Evolutionary conservation across 1,284 basidiomycete species (phyloP), one percentile per base, ranked within the genome.

Genomic region (Tilletia setariae): DNA sequence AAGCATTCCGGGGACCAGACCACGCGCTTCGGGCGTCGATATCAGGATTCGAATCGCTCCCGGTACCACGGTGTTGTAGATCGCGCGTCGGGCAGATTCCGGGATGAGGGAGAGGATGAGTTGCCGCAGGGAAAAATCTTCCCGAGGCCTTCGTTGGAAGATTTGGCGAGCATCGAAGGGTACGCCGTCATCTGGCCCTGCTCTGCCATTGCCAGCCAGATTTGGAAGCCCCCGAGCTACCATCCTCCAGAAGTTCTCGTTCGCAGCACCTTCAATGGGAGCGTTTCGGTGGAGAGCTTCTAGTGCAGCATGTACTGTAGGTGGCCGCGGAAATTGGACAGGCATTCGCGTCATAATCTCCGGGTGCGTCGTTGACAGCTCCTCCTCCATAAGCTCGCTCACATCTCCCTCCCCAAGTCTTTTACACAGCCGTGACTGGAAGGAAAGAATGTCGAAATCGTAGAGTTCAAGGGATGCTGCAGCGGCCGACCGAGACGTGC

Each of bases 201-300:
- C 51, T 23, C 35, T 40, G 35, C 4, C 4, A 11, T 25, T 23
- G 21, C n/a, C 51, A 23, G 21, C 51, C n/a, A 28, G 23, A 25
- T 53, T 53, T 28, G 51, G 51, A 25, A 53, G 8, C 2, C 6
- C 51, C 28, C 51, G n/a, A 13, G 21, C 11, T 11, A 25, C 51
- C 51, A 53, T 53, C 51, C 21, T 21, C 51, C 51, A 53, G 51
- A 53, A 53, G 51, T 53, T 53, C 21, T 3, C 51, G 51, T 53
- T 53, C 11, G 51, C 51, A 19, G 13, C 21, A 2, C 51, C 51
- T 25, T 53, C 21, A 13, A 21, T 23, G 51, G 23, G 21, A n/a
- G 35, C 35, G 11, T 40, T 40, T 40, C 35, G 35, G 35, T 40
- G 35, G 11, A 40, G 35, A 40, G 35, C 35, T 40, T 40, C 35